phyloP scores from a whole-genome alignment of 441 rosid genomes.

The Metrosideros polymorpha region DNA sequence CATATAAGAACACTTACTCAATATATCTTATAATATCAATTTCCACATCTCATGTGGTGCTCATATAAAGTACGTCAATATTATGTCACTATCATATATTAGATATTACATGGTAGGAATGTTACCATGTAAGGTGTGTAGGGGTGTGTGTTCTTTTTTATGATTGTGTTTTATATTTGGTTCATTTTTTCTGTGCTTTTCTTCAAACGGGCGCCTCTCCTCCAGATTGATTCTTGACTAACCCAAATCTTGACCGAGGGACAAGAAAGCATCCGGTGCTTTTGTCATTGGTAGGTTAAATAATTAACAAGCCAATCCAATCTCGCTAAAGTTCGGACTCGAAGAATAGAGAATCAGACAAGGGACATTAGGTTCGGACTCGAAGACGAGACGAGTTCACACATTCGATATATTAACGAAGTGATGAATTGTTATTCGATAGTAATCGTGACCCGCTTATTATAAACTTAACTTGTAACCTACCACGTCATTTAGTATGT shows the following conservation, averaged over 20 bases:
- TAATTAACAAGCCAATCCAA: not conserved
- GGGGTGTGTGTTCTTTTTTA: too few species aligned
- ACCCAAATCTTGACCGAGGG: not conserved
- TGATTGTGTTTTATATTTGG: not conserved
- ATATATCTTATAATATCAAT: not conserved
- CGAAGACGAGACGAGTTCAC: not conserved
- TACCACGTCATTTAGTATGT: not conserved
- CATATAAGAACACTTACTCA: not conserved
- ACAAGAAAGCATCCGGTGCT: not conserved
- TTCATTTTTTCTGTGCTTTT: not conserved
- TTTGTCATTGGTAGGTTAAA: not conserved
- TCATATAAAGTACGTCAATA: not conserved
- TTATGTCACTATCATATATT: too few species aligned
- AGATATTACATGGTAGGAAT: rapidly evolving
- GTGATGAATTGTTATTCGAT: rapidly evolving
- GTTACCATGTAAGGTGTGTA: too few species aligned
- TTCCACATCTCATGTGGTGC: not conserved
- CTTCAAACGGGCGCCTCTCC: not conserved
- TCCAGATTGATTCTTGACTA: not conserved
- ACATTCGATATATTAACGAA: rapidly evolving
- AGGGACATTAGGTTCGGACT: too few species aligned
- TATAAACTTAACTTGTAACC: not conserved
- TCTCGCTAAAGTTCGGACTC: not conserved
- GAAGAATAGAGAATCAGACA: not conserved
- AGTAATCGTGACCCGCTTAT: not conserved